Percentiles rank a stretch among this genome's conserved stretches.
Conservation (phyloP, 352 stramenopile genomes). For the Saprolegnia diclina region DNA sequence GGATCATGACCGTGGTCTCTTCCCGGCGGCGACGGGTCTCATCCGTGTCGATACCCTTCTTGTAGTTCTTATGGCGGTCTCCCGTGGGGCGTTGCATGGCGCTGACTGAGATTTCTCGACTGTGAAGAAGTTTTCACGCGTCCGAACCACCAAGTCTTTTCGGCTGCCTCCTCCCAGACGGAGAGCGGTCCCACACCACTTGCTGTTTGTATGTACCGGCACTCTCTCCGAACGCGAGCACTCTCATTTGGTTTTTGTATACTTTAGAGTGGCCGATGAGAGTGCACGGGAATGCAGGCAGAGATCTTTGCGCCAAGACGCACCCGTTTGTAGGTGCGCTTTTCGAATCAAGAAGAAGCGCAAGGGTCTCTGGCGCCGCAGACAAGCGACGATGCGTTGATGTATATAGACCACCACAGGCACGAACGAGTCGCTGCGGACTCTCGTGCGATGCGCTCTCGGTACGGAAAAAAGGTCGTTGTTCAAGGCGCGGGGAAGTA, state of each 20-base stretch:
- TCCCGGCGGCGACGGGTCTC: conserved; percentile 66
- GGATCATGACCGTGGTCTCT: conserved; percentile 82
- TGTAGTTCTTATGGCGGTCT: conserved; percentile 80
- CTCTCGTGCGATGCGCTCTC: too few species aligned
- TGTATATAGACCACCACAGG: too few species aligned
- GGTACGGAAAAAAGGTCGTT: too few species aligned
- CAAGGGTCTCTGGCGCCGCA: too few species aligned
- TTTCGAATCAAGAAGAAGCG: too few species aligned
- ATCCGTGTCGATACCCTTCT: conserved; percentile 83
- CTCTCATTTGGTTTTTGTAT: neutral
- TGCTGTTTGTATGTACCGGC: neutral
- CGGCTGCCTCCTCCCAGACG: neutral
- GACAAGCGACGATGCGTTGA: too few species aligned
- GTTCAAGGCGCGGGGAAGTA: too few species aligned
- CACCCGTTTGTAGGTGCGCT: too few species aligned
- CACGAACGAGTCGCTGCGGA: too few species aligned
- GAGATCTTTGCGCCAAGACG: too few species aligned
- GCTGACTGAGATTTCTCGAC: conserved; percentile 19
- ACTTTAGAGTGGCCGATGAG: neutral
- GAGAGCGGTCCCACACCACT: neutral
- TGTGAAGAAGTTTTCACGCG: conserved; percentile 4
- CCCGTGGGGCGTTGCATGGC: conserved; percentile 28
- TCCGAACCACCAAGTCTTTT: conserved; percentile 17
- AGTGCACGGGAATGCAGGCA: too few species aligned
- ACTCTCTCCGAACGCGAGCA: neutral